Percentiles rank a stretch among this genome's conserved stretches.
Conservation (phyloP, 2,329 filamentous ascomycete species). For the Fusarium musae region DNA sequence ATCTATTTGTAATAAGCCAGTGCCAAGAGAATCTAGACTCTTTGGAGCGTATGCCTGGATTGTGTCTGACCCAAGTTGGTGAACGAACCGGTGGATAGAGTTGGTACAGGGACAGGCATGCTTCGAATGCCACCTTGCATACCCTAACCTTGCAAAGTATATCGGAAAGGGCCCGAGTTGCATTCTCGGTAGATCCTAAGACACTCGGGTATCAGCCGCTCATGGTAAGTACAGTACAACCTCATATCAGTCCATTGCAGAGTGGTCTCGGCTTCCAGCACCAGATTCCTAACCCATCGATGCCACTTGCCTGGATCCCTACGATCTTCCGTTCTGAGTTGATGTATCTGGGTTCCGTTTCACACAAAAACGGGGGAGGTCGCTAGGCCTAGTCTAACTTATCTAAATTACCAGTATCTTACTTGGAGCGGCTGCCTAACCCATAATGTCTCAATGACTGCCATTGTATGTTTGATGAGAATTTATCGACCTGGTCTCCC, state of each 20-base stretch:
- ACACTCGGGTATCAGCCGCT: not conserved
- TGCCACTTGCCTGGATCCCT: not conserved
- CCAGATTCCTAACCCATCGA: not conserved
- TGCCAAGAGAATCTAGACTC: not conserved
- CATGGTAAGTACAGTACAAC: no score
- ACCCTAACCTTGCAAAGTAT: not conserved
- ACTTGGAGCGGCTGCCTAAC: not conserved
- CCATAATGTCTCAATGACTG: not conserved
- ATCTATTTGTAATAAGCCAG: not conserved
- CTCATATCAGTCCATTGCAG: not conserved
- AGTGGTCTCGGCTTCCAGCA: not conserved
- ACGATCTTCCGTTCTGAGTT: not conserved
- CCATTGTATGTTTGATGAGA: no score
- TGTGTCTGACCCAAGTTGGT: not conserved
- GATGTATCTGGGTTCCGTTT: accelerated
- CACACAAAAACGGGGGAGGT: accelerated
- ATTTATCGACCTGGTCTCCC: accelerated
- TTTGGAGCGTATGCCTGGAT: no score
- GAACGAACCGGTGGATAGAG: not conserved
- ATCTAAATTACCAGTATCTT: not conserved
- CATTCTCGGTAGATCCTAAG: not conserved
- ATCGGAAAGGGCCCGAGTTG: not conserved
- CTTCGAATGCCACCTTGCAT: not conserved
- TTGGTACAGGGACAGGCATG: not conserved
- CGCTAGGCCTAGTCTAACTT: no score